Conservation (phyloP, 2,329 filamentous ascomycete species). For the Trichoderma breve region DNA sequence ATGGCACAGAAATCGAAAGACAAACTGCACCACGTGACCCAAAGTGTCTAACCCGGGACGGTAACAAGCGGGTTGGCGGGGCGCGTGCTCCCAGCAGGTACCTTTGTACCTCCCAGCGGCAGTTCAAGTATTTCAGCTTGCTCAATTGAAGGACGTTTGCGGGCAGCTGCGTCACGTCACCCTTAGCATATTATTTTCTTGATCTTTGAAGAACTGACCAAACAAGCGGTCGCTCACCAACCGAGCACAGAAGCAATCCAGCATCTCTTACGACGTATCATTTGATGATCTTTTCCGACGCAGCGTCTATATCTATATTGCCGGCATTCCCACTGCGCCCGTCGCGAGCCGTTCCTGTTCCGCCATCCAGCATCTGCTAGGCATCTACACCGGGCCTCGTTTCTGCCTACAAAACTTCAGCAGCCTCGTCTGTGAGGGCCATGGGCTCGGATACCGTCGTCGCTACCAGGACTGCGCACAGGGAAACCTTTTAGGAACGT, state of each 20-base stretch:
- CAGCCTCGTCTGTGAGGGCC: conserved; percentile 29
- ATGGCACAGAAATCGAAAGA: background rate
- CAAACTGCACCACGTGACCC: background rate
- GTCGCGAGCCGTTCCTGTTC: background rate
- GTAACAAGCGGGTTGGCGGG: background rate
- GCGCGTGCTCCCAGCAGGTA: background rate
- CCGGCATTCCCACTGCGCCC: background rate
- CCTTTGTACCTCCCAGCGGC: background rate
- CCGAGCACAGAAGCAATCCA: background rate
- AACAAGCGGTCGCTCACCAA: background rate
- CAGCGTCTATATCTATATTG: background rate
- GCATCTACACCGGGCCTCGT: background rate
- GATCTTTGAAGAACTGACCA: background rate
- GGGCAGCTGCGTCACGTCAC: conserved; percentile 22
- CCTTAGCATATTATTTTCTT: background rate
- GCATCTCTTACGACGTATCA: background rate
- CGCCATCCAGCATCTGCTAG: background rate
- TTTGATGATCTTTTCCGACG: background rate
- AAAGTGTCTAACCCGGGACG: background rate
- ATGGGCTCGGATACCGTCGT: conserved; percentile 34
- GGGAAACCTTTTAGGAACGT: conserved; percentile 32
- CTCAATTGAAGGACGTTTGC: conserved; percentile 19
- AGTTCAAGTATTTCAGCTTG: background rate
- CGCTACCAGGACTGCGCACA: conserved; percentile 33
- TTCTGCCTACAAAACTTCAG: background rate